Base-by-base conservation (phyloP, 2,329 filamentous ascomycete species). In the Xylaria sp. region DNA sequence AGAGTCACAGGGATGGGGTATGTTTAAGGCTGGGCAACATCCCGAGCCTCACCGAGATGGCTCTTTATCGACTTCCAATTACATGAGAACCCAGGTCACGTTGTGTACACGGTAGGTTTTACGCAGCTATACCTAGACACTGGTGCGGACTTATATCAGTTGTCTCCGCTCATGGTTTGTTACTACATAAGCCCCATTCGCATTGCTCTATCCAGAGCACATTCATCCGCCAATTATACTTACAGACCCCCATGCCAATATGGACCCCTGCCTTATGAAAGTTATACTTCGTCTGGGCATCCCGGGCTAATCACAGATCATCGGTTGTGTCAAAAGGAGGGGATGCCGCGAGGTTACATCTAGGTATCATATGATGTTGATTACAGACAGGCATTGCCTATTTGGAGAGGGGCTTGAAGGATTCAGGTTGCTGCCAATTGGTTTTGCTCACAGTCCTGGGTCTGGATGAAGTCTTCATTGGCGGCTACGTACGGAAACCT, bases 31-130 rank as follows among this genome's bases (percentile, higher is more conserved):
- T 74, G 70, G 66, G 48, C 57, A 76, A 76, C 73, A 71, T 73
- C 66, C 74, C 74, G 75, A 77, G 74, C 75, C 74, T 75, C 74
- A 75, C 75, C 75, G 74, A 77, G 71, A 69, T 31, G 55, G 13
- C 39, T 25, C 3, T 20, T 31, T 25, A 25, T 57, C 49, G 64
- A 69, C 54, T 25, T 56, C 41, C 48, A 28, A 36, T 41, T 57
- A 43, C 33, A 25, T 18, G 15, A 4, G 18, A 8, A 7, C 13
- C 49, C 13, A 56, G 46, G 23, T 63, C 33, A 28, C n/a, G 41
- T 4, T 28, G 13, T 20, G 39, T 46, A 68, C 20, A 48, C 28
- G 3, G 28, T 28, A 28, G 20, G 28, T 23, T n/a, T 54, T 18
- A 28, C 10, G 10, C 49, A 48, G 23, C 28, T 8, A 39, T n/a